phyloP scores from a whole-genome alignment of 805 yeast species.

The Spathaspora gorwiae region DNA sequence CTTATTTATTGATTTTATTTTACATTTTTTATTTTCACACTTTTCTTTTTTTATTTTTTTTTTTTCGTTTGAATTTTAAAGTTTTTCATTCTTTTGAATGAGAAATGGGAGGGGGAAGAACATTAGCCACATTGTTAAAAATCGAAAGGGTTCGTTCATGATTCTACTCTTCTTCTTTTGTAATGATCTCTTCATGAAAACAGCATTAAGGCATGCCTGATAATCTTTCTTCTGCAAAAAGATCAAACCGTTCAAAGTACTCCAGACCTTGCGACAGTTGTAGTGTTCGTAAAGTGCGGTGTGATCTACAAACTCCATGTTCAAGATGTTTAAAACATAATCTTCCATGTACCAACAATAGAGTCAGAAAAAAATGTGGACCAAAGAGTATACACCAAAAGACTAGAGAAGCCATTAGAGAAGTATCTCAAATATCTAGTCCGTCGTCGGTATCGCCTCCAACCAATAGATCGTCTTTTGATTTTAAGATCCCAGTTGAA shows the following conservation, averaged over 20 bases:
- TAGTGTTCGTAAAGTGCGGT: conserved; percentile 32
- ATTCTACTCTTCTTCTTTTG: too few species aligned
- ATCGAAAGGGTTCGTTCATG: too few species aligned
- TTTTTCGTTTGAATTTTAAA: too few species aligned
- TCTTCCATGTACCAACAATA: conserved; percentile 29
- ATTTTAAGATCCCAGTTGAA: conserved; percentile 12
- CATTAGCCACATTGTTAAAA: too few species aligned
- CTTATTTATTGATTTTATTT: too few species aligned
- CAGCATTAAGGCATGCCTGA: neutral
- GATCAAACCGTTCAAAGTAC: conserved; percentile 7
- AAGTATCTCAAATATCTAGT: neutral
- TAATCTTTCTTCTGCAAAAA: neutral
- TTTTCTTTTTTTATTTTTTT: too few species aligned
- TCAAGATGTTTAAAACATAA: conserved; percentile 25
- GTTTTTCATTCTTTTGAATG: too few species aligned
- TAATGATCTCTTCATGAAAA: too few species aligned
- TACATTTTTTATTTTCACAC: too few species aligned
- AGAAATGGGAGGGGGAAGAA: too few species aligned
- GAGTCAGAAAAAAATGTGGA: conserved; percentile 33
- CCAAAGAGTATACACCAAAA: conserved; percentile 30
- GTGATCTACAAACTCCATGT: conserved; percentile 30
- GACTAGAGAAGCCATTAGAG: conserved; percentile 3
- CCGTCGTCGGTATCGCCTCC: neutral
- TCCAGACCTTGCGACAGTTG: conserved; percentile 39
- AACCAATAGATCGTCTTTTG: neutral